Evolutionary conservation across 2,329 filamentous ascomycete species (phyloP).

Genomic region (Fusarium odoratissimum): DNA sequence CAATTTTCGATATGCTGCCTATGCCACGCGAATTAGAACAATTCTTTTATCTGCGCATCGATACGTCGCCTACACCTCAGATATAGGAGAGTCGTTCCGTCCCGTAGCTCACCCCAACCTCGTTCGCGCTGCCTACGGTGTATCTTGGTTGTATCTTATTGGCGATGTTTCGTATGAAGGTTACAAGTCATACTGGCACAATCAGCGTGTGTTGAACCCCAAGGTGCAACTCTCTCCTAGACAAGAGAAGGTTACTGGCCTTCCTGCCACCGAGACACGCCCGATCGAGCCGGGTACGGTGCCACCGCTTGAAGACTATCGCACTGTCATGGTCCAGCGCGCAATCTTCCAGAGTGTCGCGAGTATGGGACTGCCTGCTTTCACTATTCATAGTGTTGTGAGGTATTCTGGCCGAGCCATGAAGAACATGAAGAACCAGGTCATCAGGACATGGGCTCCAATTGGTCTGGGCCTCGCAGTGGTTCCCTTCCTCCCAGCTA

Average conservation of each 20-base stretch:
- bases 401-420: constrained; percentile 88
- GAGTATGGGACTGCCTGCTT: constrained; percentile 92
- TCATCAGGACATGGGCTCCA: constrained; percentile 84
- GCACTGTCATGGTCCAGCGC: constrained; percentile 90
- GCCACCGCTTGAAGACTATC: constrained; percentile 86
- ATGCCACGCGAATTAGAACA: constrained; percentile 85
- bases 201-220: constrained; percentile 80
- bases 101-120: constrained; percentile 89
- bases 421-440: constrained; percentile 82
- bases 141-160: constrained; percentile 92
- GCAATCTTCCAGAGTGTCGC: constrained; percentile 91
- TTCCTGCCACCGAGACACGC: constrained; percentile 50
- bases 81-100: constrained; percentile 96
- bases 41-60: constrained; percentile 91
- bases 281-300: constrained; percentile 56
- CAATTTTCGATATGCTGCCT: constrained; percentile 90
- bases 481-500: constrained; percentile 83
- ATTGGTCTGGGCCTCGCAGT: constrained; percentile 84
- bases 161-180: constrained; percentile 94
- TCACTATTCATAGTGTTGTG: constrained; percentile 94
- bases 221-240: constrained; percentile 65
- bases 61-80: constrained; percentile 96
- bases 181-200: constrained; percentile 92
- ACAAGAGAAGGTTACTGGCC: constrained; percentile 61
- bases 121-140: constrained; percentile 84